Conservation (phyloP, 1,284 basidiomycete species). For the Rhizopogon parksii region DNA sequence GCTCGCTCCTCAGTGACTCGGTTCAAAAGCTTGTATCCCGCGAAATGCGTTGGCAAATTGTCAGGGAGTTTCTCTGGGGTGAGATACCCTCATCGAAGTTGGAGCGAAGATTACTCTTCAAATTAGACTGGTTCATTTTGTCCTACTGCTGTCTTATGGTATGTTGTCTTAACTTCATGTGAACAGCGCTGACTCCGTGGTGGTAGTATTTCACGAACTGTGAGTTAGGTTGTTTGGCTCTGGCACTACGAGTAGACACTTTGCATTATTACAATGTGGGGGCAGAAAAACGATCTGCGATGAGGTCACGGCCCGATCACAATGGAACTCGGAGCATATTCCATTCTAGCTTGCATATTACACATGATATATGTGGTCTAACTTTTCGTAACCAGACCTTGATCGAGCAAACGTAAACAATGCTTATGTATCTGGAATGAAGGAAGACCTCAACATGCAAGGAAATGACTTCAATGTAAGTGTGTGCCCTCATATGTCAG, state of each 20-base stretch:
- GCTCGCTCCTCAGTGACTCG: not conserved
- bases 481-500: conserved; percentile 7
- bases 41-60: conserved; percentile 4
- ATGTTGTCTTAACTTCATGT: conserved; percentile 17
- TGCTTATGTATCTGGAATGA: conserved; percentile 79
- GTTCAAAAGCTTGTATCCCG: not conserved
- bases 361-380: not conserved
- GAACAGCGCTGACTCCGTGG: conserved; percentile 4
- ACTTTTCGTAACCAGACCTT: conserved; percentile 37
- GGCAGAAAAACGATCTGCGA: not conserved
- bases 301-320: not conserved
- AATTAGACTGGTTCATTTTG: conserved; percentile 51
- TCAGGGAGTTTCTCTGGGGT: conserved; percentile 22
- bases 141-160: conserved; percentile 69
- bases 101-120: conserved; percentile 34
- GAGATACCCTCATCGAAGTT: conserved; percentile 27
- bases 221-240: conserved; percentile 21
- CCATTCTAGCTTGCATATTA: not conserved
- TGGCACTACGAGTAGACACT: not conserved
- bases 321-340: not conserved
- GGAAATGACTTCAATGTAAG: conserved; percentile 64
- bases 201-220: conserved; percentile 64
- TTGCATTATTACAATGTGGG: not conserved
- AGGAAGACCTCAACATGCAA: conserved; percentile 65
- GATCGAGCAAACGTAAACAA: conserved; percentile 62